phyloP scores from a whole-genome alignment of 202 grass and related monocot genomes.

The Zizania palustris region DNA sequence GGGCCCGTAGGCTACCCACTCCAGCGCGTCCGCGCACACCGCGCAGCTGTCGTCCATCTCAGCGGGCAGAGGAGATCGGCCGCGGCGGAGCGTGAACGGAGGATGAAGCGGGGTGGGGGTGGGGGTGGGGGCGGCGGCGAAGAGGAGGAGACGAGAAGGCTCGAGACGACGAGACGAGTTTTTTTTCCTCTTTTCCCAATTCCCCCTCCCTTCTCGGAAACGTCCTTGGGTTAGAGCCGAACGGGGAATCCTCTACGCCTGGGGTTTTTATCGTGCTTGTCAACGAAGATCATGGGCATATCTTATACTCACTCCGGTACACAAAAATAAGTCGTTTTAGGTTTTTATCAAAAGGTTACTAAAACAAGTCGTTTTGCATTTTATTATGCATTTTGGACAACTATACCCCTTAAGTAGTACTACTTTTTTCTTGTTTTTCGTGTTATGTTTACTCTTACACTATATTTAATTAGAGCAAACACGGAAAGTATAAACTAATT shows the following conservation, averaged over 20 bases:
- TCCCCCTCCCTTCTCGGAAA: neutral
- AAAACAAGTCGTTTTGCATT: no score
- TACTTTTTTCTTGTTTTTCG: no score
- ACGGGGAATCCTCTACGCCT: neutral
- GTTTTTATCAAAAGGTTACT: no score
- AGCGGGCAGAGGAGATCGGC: neutral
- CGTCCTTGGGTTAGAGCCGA: neutral
- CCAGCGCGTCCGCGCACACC: constrained; percentile 80
- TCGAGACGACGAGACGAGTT: constrained; percentile 13
- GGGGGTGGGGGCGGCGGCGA: neutral
- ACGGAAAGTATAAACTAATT: no score
- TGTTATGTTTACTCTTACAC: no score
- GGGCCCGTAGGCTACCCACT: constrained; percentile 87
- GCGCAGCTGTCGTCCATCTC: constrained; percentile 88
- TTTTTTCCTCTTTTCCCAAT: neutral
- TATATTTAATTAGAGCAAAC: no score
- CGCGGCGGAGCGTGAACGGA: neutral
- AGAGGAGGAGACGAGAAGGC: constrained; percentile 20
- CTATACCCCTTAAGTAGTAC: no score
- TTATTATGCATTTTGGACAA: no score
- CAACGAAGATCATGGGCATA: no score
- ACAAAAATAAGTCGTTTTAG: no score
- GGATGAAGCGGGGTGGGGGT: neutral
- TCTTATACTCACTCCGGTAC: no score
- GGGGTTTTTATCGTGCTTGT: neutral